Base-by-base conservation (phyloP, 169 alveolate species). In the Plasmodium knowlesi region DNA sequence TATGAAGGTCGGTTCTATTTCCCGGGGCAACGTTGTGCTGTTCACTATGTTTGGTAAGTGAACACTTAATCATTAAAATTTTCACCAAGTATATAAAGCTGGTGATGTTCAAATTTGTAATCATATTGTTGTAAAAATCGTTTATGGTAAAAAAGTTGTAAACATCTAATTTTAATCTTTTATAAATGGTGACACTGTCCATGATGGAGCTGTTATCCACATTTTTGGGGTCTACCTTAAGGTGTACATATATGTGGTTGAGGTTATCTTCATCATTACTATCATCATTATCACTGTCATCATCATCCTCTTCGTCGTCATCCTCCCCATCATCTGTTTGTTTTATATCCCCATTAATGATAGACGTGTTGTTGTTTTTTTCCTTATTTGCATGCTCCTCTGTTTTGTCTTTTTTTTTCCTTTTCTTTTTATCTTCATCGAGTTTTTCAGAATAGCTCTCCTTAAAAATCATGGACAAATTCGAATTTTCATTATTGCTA, bases 111-210 rank as follows among this genome's bases (percentile, higher is more conserved):
- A 91, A 82, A 71, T 82, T 80, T 8, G 92, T 91, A 46, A 91
- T 72, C 92, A 91, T 91, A 72, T 91, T 91, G 50, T 81, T 91
- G 54, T 91, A 82, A 91, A 91, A 91, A 82, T 91, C 95, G 67
- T 91, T 91, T 34, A 72, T 14, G 25, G 95, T 91, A 82, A 91
- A 91, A 82, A 91, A 91, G 43, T 91, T 91, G 74, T 91, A 91
- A 32, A 82, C 39, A 72, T 91, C 95, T 91, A 91, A 72, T 91
- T 91, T 91, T 81, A 91, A 46, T 61, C 92, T 91, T 82, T 91
- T 91, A 82, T 91, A 91, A 28, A 82, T 72, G 30, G 83, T 91
- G 22, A 91, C 78, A 73, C 82, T 91, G 57, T 91, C 95, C 25
- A 82, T 91, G 10, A 82, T 91, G 53, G 92, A 50, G 84, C 86